A percentile compares a stretch with the other conserved stretches of the same genome.
Evolutionary conservation across 2,329 filamentous ascomycete genomes (phyloP).

Genomic region (Fusarium sp.): DNA sequence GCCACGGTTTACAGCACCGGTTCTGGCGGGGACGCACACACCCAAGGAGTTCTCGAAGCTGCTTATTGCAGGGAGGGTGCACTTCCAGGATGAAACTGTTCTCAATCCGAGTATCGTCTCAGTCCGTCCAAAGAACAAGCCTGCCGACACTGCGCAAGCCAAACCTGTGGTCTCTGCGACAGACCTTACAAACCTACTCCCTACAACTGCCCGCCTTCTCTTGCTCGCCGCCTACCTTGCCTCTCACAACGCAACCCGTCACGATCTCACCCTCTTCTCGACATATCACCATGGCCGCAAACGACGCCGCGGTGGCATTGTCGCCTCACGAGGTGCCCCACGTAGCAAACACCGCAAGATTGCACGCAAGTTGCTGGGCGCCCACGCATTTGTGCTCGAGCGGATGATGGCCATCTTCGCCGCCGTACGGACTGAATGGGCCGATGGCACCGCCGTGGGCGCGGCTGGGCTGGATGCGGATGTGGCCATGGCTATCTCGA

Average conservation of each 20-base stretch:
- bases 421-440: slow-evolving; percentile 74
- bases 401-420: slow-evolving; percentile 84
- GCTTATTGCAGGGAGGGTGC: slow-evolving; percentile 77
- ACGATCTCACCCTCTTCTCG: slow-evolving; percentile 83
- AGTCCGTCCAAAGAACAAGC: slow-evolving; percentile 35
- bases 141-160: slow-evolving; percentile 4
- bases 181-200: slow-evolving; percentile 72
- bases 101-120: slow-evolving; percentile 76
- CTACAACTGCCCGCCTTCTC: slow-evolving; percentile 81
- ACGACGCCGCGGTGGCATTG: slow-evolving; percentile 65
- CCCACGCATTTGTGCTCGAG: slow-evolving; percentile 84
- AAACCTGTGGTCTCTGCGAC: slow-evolving; percentile 46
- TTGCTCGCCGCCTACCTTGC: slow-evolving; percentile 85
- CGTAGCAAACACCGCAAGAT: slow-evolving; percentile 78
- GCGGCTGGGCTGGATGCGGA: slow-evolving; percentile 66
- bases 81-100: slow-evolving; percentile 82
- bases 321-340: slow-evolving; percentile 49
- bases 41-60: slow-evolving; percentile 89
- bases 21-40: slow-evolving; percentile 80
- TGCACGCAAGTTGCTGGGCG: slow-evolving; percentile 81
- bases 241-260: slow-evolving; percentile 83
- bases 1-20: slow-evolving; percentile 86
- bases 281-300: slow-evolving; percentile 73
- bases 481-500: slow-evolving; percentile 77
- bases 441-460: slow-evolving; percentile 49